Evolutionary conservation across 805 yeast genomes (phyloP), one percentile per base, ranked within the genome.

Genomic region (Vanderwaltozyma tropicalis): DNA sequence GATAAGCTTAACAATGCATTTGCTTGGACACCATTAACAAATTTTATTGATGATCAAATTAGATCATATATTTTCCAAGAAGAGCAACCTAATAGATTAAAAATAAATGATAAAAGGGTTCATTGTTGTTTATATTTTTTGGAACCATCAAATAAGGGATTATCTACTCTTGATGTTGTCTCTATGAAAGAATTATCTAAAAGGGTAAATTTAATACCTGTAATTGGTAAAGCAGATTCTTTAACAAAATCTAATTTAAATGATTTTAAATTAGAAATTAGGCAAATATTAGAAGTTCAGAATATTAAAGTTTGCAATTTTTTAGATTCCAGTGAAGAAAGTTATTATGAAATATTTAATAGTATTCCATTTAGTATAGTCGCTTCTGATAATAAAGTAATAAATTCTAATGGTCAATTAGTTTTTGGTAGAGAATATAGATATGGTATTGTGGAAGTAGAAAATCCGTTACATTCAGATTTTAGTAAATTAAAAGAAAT

Each of bases 361-460:
- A 64, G 67, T 28, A 70, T 74, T 48, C 96, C 96, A 0, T 86
- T 71, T 55, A 67, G 85, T 2, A 64, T 86, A 3, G 74, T 88
- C 42, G 80, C 87, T 16, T 74, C 94, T 2, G 78, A 69, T 44
- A 67, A 69, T 10, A 61, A 59, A 37, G 70, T 68, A 24, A 47
- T 52, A 33, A 68, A 68, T 35, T 48, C 59, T 3, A 62, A 62
- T 9, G 77, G 78, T 9, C 60, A 68, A 24, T 43, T 60, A 3
- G 82, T 82, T 21, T 68, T 81, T 44, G 95, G 92, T 14, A 71
- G 95, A 51, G 69, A 71, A 52, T 88, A 86, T 62, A 69, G 66
- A 14, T 88, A 96, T 96, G 96, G 96, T 0, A 59, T 73, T 17
- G 83, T 84, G 12, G 95, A 87, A 53, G 81, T 84, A 29, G 95